phyloP scores from a whole-genome alignment of 441 rosid genomes.

The Pelargonium myrrhifolium region DNA sequence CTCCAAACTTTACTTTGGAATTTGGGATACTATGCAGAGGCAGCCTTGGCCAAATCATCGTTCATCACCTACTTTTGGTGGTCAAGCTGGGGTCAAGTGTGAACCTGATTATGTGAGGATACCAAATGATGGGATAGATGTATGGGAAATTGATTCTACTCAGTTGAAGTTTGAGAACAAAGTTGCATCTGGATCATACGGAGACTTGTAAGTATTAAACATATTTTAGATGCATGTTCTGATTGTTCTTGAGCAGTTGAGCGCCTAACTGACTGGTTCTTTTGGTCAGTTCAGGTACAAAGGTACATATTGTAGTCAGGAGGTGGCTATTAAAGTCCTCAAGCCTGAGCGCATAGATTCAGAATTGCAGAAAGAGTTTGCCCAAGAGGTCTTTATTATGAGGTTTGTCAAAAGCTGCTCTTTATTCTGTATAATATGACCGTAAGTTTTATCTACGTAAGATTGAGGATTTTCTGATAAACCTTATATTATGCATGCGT shows the following conservation, averaged over 20 bases:
- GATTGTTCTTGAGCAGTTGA: background rate
- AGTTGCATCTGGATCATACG: conserved; percentile 69
- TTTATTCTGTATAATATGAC: background rate
- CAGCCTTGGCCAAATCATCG: conserved; percentile 46
- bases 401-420: conserved; percentile 34
- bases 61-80: conserved; percentile 42
- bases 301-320: conserved; percentile 67
- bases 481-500: background rate
- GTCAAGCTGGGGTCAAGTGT: conserved; percentile 26
- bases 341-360: conserved; percentile 60
- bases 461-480: background rate
- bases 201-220: conserved; percentile 55
- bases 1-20: background rate
- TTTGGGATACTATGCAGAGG: conserved; percentile 33
- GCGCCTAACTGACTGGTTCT: conserved; percentile 11
- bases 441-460: background rate
- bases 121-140: conserved; percentile 67
- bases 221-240: conserved; percentile 11
- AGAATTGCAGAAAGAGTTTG: conserved; percentile 62
- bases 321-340: conserved; percentile 69
- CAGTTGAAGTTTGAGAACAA: conserved; percentile 45
- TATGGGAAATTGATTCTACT: conserved; percentile 58
- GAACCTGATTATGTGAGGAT: conserved; percentile 42
- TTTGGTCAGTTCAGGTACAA: conserved; percentile 36
- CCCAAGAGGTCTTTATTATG: conserved; percentile 71